These are phyloP conservation scores for Termitomyces sp. DNA, from an alignment of 768 basidiomycete genomes.

Conservation along the genomic window DNA sequence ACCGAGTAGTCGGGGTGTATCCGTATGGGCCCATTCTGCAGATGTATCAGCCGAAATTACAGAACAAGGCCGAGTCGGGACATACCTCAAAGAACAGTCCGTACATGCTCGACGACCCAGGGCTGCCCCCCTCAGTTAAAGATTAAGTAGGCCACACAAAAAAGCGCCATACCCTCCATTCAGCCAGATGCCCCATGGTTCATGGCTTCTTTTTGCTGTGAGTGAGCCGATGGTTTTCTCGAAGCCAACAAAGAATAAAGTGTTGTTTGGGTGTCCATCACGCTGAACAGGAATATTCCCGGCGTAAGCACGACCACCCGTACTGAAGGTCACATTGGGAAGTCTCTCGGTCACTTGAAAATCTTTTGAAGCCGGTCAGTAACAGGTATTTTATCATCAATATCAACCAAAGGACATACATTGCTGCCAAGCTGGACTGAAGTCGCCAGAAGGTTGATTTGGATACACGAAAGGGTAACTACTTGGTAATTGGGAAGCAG, in stretches of 20 bases:
- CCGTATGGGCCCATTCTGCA: conserved; percentile 65
- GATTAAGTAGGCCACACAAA: neutral
- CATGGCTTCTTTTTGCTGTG: conserved; percentile 29
- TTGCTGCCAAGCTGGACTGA: conserved; percentile 54
- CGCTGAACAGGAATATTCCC: conserved; percentile 62
- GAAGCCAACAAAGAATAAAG: conserved; percentile 61
- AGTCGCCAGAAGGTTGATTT: conserved; percentile 39
- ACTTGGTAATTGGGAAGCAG: conserved; percentile 28
- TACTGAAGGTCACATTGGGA: conserved; percentile 55
- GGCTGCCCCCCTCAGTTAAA: conserved; percentile 27
- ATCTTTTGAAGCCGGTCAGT: conserved; percentile 30
- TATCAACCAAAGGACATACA: conserved; percentile 33
- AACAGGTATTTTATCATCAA: neutral
- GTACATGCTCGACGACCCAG: conserved; percentile 65
- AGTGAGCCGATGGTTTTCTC: conserved; percentile 54
- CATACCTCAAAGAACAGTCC: conserved; percentile 62
- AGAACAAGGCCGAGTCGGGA: conserved; percentile 1
- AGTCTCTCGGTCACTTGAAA: conserved; percentile 50
- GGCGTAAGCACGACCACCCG: conserved; percentile 48
- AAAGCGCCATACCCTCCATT: conserved; percentile 54
- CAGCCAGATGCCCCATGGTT: conserved; percentile 72
- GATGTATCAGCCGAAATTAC: neutral
- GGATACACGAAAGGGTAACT: conserved; percentile 45
- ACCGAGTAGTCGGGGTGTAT: conserved; percentile 46
- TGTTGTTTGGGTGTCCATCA: conserved; percentile 54